Evolutionary conservation across 2,329 filamentous ascomycete genomes (phyloP), one percentile per base, ranked within the genome.

Genomic region (Talaromyces rugulosus): DNA sequence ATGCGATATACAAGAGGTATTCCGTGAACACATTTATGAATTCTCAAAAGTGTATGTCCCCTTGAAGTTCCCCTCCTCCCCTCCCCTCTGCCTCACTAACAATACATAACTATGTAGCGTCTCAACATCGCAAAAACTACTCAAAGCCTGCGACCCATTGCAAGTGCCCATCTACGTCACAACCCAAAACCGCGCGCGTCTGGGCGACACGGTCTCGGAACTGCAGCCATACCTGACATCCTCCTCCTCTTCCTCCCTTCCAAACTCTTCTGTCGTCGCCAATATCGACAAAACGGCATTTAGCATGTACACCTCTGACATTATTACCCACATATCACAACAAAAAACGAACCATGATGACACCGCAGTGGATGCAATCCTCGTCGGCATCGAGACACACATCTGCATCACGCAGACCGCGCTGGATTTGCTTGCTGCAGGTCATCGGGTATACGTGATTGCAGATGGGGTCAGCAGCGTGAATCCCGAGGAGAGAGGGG

Each of bases 1-100:
- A 73, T 98, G 94, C 80, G 94, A 98, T 72, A 83, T 98, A 66
- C 94, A 98, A 79, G 94, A 97, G 68, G 96, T 92, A 76, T 98
- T 98, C 78, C 86, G 91, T 64, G 81, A 82, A 8, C 89, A 88
- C 61, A 96, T 98, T 70, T 85, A 89, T 78, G 88, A 96, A 72
- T 97, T 93, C 72, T 85, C 91, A 66, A 92, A 90, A 74, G 84
- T 97, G 87, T 91, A 81, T 63, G 80, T 73, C 5, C 18, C 42
- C 23, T 23, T 23, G 23, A 11, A 44, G 5, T 2, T 23, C 23
- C 23, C 23, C 23, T 23, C 23, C 23, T 23, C 23, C 23, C 23
- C 23, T 23, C 23, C 2, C 23, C 23, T 1, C 23, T 23, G 23
- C n/a, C 14, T 36, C 30, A 18, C 31, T 18, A 42, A 42, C 12